Base-by-base conservation (phyloP, 1,139 yeast genomes). In the Candida sanyaensis region DNA sequence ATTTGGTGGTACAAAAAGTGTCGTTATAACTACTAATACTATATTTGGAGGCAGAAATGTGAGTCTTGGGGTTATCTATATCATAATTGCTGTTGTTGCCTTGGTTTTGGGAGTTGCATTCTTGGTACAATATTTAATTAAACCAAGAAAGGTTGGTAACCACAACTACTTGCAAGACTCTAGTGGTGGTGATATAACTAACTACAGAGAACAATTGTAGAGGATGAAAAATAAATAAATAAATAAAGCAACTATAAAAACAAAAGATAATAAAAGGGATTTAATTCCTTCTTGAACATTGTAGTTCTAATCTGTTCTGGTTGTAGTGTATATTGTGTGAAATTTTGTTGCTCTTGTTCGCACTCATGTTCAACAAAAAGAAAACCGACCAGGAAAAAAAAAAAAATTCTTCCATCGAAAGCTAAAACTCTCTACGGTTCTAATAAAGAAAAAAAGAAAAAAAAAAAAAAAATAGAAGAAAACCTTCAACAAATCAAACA, bases 11-110 rank as follows among this genome's bases (percentile, higher is more conserved):
- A 78, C 85, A 31, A 87, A 87, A 61, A 78, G 85, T 12, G 55
- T 87, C 31, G 83, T 84, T 2, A 67, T 87, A 11, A 81, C 92
- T 5, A 86, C 89, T 11, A 85, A 83, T 44, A 78, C 84, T 24
- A 74, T 81, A 1, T 76, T 86, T 55, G 93, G 93, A 17, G 93
- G 93, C 3, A 71, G 88, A 45, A 86, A 86, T 61, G 60, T 83
- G 65, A 78, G 83, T 50, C 66, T 86, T 50, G 93, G 92, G 1
- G 73, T 84, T 13, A 80, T 86, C 36, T 86, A 85, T 61, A 61
- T 86, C 42, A 77, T 86, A 12, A 86, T 86, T 28, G 93, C 87
- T 1, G 76, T 80, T 23, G 61, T 81, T 17, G 69, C 77, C 34
- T 65, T 76, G 45, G 75, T 77, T 4, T 68, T 78, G 55, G 83